Conservation (phyloP, 2,329 filamentous ascomycete species). For the Phyllosticta citrichinensis region DNA sequence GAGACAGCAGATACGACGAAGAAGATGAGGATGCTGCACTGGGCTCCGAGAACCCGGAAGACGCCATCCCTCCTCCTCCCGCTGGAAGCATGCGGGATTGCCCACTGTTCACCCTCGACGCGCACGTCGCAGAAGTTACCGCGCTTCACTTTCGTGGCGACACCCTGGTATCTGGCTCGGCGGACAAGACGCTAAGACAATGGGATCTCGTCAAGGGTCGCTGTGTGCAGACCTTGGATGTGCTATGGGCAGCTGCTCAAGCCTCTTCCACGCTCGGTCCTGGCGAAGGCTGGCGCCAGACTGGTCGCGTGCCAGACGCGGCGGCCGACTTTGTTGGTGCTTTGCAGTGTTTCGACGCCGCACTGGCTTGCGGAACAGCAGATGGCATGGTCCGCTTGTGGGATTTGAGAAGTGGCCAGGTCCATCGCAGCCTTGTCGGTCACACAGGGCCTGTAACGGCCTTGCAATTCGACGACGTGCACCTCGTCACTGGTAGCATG, state of each 20-base stretch:
- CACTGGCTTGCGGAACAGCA: conserved; percentile 88
- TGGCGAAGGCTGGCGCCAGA: conserved; percentile 61
- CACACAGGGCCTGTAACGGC: conserved; percentile 92
- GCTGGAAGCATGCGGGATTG: conserved; percentile 80
- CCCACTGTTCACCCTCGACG: conserved; percentile 74
- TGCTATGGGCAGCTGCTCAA: conserved; percentile 95
- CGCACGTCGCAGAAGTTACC: conserved; percentile 90
- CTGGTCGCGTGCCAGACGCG: conserved; percentile 53
- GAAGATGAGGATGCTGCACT: conserved; percentile 46
- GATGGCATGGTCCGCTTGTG: conserved; percentile 95
- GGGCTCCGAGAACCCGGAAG: conserved; percentile 62
- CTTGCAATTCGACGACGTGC: conserved; percentile 91
- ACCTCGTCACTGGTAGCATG: conserved; percentile 83
- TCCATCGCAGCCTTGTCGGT: conserved; percentile 90
- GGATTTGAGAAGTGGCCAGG: conserved; percentile 93
- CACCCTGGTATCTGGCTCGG: conserved; percentile 86
- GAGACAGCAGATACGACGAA: conserved; percentile 42
- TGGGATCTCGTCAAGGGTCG: conserved; percentile 98
- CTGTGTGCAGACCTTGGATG: conserved; percentile 92
- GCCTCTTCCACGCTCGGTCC: conserved; percentile 60
- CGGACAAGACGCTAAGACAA: conserved; percentile 93
- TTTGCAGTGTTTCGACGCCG: conserved; percentile 90
- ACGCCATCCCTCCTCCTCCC: conserved; percentile 57
- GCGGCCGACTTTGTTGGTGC: conserved; percentile 89
- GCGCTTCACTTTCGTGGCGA: conserved; percentile 84